phyloP scores from a whole-genome alignment of 345 rosid genomes.

The Laguncularia racemosa region DNA sequence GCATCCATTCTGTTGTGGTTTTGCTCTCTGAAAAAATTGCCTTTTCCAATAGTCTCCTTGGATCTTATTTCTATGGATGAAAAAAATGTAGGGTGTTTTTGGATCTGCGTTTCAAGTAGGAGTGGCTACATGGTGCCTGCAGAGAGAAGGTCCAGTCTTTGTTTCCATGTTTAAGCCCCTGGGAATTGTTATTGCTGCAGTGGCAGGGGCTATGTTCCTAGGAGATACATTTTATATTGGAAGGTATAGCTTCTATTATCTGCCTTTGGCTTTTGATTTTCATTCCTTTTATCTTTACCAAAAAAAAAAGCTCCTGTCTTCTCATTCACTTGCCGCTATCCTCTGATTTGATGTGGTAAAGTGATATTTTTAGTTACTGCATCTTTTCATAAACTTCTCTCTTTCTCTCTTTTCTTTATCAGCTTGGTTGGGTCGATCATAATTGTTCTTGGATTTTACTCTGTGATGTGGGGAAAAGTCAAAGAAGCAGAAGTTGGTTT shows the following conservation, averaged over 20 bases:
- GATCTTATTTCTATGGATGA: neutral
- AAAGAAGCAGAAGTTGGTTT: constrained; percentile 22
- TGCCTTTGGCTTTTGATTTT: neutral
- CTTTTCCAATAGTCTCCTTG: neutral
- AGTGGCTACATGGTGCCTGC: constrained; percentile 52
- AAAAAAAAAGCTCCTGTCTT: neutral
- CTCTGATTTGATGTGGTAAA: neutral
- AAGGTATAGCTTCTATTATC: constrained; percentile 22
- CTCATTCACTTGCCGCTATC: neutral
- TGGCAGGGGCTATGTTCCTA: constrained; percentile 31
- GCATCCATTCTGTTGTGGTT: neutral
- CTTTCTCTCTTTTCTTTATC: constrained; percentile 10
- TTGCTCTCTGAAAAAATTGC: neutral
- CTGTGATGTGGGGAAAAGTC: constrained; percentile 52
- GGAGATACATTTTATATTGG: constrained; percentile 53
- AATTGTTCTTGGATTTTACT: constrained; percentile 46
- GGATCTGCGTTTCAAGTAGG: constrained; percentile 47
- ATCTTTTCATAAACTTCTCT: neutral
- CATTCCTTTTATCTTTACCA: neutral
- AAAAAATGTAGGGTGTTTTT: neutral
- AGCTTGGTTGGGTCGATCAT: constrained; percentile 43
- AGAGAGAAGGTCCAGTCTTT: constrained; percentile 54
- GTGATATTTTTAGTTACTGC: neutral
- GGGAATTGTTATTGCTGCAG: constrained; percentile 46
- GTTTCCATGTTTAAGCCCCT: constrained; percentile 67